Percentiles rank a stretch among this genome's conserved stretches.
Conservation (phyloP, 441 rosid genomes). For the Adansonia madagascariensis region DNA sequence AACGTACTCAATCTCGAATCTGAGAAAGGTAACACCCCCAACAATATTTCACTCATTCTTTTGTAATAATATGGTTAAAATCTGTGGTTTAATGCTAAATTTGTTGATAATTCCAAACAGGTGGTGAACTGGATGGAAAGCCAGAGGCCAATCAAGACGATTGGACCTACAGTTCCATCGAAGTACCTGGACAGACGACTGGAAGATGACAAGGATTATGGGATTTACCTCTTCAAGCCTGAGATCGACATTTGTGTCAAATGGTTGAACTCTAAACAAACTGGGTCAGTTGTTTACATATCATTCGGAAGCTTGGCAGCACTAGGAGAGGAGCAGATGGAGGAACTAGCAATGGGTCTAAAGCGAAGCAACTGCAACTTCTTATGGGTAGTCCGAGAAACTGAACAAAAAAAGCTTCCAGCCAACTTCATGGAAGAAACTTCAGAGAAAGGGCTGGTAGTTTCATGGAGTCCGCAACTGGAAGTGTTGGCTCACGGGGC, state of each 20-base stretch:
- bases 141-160: constrained; percentile 39
- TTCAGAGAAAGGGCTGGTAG: constrained; percentile 43
- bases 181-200: constrained; percentile 44
- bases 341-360: constrained; percentile 49
- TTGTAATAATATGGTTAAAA: neutral
- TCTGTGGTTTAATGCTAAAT: constrained; percentile 12
- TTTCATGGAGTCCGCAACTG: constrained; percentile 52
- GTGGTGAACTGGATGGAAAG: constrained; percentile 43
- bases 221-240: constrained; percentile 40
- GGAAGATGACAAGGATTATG: constrained; percentile 52
- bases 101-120: constrained; percentile 5
- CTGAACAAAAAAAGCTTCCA: constrained; percentile 47
- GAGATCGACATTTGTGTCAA: constrained; percentile 31
- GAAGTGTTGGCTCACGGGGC: constrained; percentile 53
- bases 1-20: too few relatives aligned
- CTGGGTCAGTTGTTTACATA: constrained; percentile 45
- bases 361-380: constrained; percentile 37
- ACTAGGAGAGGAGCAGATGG: constrained; percentile 46
- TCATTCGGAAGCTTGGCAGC: constrained; percentile 56
- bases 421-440: constrained; percentile 38
- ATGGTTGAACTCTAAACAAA: constrained; percentile 46
- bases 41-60: too few relatives aligned
- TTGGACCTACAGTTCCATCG: constrained; percentile 60
- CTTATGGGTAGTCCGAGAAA: constrained; percentile 58
- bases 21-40: too few relatives aligned